These are phyloP conservation scores for Tolypocladium sp. DNA, from an alignment of 2,329 filamentous ascomycete species.

Conservation along the genomic window DNA sequence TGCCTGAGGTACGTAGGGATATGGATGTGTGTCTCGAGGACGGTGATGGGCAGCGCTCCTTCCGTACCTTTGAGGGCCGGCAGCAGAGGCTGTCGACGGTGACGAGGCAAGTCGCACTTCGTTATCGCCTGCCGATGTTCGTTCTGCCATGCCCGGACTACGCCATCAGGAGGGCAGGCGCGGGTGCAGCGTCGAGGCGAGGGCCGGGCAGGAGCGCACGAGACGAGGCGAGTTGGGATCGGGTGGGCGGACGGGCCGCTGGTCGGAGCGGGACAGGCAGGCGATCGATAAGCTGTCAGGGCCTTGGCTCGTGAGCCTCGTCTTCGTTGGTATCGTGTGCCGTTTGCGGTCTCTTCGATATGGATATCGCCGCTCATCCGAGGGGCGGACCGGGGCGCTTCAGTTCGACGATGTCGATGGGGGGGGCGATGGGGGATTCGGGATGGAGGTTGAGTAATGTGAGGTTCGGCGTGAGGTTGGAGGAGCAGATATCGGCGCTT, in stretches of 20 bases:
- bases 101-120: conserved; percentile 42
- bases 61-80: conserved; percentile 15
- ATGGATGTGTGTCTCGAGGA: neutral
- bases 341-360: neutral
- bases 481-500: neutral
- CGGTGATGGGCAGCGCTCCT: neutral
- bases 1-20: neutral
- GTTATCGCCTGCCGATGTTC: conserved; percentile 47
- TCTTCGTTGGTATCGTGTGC: neutral
- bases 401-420: neutral
- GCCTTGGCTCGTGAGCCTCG: neutral
- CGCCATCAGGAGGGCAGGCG: conserved; percentile 48
- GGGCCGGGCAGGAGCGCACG: conserved; percentile 4
- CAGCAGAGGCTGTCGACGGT: conserved; percentile 22
- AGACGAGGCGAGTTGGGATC: conserved; percentile 2
- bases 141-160: conserved; percentile 58
- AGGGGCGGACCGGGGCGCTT: neutral
- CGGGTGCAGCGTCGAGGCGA: conserved; percentile 12
- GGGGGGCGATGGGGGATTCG: neutral
- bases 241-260: neutral
- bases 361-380: neutral
- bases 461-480: neutral
- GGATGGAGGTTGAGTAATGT: neutral
- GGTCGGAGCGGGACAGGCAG: neutral
- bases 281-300: neutral